Evolutionary conservation across 2,329 filamentous ascomycete species (phyloP).

Genomic region (Trichophyton benhamiae): DNA sequence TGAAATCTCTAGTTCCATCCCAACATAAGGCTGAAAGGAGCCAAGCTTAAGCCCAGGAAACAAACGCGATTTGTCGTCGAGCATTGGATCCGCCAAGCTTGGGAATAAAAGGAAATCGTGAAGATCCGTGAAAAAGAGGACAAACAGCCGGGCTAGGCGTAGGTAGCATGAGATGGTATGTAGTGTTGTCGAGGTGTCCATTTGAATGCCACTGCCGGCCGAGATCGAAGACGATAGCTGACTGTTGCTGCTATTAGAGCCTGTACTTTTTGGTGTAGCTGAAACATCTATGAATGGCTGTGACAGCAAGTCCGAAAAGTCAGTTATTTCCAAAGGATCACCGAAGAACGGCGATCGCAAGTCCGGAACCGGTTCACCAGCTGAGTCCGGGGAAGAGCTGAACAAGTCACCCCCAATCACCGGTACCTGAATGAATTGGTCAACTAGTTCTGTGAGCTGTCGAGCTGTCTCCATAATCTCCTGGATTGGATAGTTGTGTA

Average conservation of each 20-base stretch:
- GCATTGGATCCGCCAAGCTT: neutral
- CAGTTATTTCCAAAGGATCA: neutral
- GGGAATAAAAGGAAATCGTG: neutral
- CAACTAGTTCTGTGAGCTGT: neutral
- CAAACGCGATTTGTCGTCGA: neutral
- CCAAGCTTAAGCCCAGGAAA: neutral
- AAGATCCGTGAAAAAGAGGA: neutral
- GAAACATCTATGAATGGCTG: neutral
- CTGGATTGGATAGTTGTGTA: neutral
- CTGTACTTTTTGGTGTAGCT: neutral
- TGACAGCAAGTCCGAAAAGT: neutral
- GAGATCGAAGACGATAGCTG: neutral
- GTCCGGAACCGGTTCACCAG: neutral
- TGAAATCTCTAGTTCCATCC: neutral
- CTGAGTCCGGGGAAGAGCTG: neutral
- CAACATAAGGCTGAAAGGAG: neutral
- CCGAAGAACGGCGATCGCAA: neutral
- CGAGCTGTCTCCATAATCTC: neutral
- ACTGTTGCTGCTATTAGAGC: neutral
- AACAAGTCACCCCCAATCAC: neutral
- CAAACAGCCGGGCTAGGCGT: neutral
- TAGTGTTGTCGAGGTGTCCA: neutral
- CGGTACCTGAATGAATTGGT: neutral
- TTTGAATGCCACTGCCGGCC: neutral
- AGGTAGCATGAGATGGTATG: neutral